Base-by-base conservation (phyloP, 768 basidiomycete species). In the Calocybe gangraenosa region DNA sequence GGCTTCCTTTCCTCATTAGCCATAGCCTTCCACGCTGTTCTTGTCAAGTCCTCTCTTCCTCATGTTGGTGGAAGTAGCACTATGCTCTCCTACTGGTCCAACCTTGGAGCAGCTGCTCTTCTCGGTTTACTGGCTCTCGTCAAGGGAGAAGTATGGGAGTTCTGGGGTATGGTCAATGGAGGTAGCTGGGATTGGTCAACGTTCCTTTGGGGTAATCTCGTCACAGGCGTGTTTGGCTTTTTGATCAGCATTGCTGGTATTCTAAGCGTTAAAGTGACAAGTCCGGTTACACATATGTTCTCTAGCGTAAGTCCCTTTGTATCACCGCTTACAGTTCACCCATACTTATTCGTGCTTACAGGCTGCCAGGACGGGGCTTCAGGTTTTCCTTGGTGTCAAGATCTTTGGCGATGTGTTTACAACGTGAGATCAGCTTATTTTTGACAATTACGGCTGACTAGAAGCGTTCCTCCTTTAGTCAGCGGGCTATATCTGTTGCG, bases 241-340 rank as follows among this genome's bases (percentile, higher is more conserved):
- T 63, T 91, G 48, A 85, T 91, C 67, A 84, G 83, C 59, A 71
- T 91, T 37, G 88, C 88, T 3, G 84, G 84, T 31, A 70, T 86
- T 48, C 67, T 91, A 22, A 85, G 82, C 23, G 87, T 91, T 68
- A 88, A 91, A 64, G 79, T 90, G 53, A 91, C 88, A 2, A 87
- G 84, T 17, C 89, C 89, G 4, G 80, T 88, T 53, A 86, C 87
- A 1, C 88, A 91, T 60, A 91, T 90, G 87, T 70, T 89, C 39
- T 87, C 85, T 2, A 62, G 63, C 40, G 66, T 65, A 19, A 42
- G 62, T 56, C n/a, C 35, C 21, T 37, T 37, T 32, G n/a, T n/a
- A n/a, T n/a, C n/a, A n/a, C n/a, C 10, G 11, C 39, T 40, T 18
- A 14, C 37, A 38, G 25, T 11, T 28, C 5, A 28, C 11, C 25